Percentiles rank a stretch among this genome's conserved stretches.
These are phyloP conservation scores for Podospora sp. DNA, from an alignment of 495 filamentous ascomycete species.

Conservation along the genomic window DNA sequence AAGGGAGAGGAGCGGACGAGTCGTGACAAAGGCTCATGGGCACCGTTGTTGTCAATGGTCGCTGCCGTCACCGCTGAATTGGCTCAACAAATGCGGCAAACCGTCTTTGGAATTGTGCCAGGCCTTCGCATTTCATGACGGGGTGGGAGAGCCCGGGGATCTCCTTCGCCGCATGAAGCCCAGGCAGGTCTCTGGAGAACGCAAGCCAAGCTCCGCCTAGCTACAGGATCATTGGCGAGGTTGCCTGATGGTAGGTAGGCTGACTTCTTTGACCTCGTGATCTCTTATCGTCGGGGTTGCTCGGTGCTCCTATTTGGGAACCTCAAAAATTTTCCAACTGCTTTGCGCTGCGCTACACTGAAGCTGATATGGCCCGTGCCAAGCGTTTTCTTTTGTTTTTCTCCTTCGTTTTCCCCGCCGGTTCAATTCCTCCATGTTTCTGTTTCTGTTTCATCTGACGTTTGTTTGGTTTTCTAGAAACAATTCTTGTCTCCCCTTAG, in stretches of 20 bases:
- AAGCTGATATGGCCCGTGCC: constrained; percentile 14
- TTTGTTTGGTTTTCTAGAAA: constrained; percentile 13
- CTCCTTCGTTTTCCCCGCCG: neutral
- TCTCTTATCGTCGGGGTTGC: neutral
- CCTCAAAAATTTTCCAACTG: neutral
- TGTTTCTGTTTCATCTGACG: constrained; percentile 7
- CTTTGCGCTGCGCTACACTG: constrained; percentile 6
- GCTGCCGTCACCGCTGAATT: too few species aligned
- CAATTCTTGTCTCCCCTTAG: too few species aligned
- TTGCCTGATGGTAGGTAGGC: neutral
- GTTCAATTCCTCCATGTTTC: too few species aligned
- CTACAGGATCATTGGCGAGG: neutral
- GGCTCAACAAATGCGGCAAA: too few species aligned
- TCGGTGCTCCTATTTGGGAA: neutral
- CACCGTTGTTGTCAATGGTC: too few species aligned
- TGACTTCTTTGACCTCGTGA: neutral
- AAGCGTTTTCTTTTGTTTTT: neutral
- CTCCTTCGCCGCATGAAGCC: too few species aligned
- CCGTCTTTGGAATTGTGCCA: too few species aligned
- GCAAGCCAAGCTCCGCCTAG: neutral
- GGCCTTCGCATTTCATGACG: too few species aligned
- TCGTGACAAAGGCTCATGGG: too few species aligned
- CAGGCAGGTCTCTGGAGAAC: neutral
- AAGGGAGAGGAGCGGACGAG: neutral
- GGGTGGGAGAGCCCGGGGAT: too few species aligned